phyloP scores from a whole-genome alignment of 2,329 filamentous ascomycete genomes.

The Colletotrichum noveboracense region DNA sequence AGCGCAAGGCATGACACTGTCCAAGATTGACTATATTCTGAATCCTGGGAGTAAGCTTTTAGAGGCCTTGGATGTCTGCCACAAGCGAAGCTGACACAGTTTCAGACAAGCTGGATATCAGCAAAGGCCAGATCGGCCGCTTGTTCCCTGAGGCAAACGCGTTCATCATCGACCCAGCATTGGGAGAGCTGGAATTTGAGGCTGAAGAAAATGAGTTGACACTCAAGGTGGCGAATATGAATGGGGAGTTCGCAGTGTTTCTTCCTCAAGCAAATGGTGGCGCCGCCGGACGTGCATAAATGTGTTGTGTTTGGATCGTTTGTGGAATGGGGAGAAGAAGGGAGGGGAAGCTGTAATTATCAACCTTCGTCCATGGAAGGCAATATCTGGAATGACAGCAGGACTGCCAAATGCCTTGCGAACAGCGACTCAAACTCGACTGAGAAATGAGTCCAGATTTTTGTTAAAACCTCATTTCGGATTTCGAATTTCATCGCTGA shows the following conservation, averaged over 20 bases:
- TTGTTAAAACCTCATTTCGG: too few relatives aligned
- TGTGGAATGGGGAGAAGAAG: not conserved
- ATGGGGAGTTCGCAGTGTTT: constrained; percentile 39
- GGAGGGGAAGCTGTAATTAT: not conserved
- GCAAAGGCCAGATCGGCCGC: constrained; percentile 37
- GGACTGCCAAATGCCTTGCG: not conserved
- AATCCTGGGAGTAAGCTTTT: constrained; percentile 36
- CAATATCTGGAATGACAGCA: not conserved
- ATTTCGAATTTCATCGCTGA: too few relatives aligned
- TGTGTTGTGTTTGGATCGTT: rapidly evolving
- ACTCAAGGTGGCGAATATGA: constrained; percentile 32
- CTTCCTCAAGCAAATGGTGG: constrained; percentile 26
- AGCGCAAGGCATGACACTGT: constrained; percentile 35
- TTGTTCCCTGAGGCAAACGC: constrained; percentile 37
- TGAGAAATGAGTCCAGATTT: too few relatives aligned
- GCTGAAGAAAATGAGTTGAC: constrained; percentile 44
- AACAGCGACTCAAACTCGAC: not conserved
- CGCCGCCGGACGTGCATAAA: not conserved
- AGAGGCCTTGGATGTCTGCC: too few relatives aligned
- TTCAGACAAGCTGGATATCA: constrained; percentile 37
- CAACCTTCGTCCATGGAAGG: not conserved
- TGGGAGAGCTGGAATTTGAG: constrained; percentile 47
- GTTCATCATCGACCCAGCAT: constrained; percentile 38
- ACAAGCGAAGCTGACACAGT: not conserved
- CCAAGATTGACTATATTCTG: constrained; percentile 45